These are phyloP conservation scores for Hypoxylon fuscum DNA, from an alignment of 495 filamentous ascomycete genomes.

Conservation along the genomic window DNA sequence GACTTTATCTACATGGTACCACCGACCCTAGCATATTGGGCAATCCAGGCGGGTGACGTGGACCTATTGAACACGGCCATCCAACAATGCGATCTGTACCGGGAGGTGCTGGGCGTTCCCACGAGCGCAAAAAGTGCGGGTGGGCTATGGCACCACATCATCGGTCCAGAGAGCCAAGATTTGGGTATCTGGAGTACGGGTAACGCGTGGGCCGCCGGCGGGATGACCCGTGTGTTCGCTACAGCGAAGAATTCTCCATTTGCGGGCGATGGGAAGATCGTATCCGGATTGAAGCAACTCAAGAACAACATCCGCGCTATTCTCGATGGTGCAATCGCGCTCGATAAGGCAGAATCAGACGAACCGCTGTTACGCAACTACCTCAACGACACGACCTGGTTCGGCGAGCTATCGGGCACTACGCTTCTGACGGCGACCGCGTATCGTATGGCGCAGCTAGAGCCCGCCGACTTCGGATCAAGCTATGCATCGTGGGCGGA, in stretches of 20 bases:
- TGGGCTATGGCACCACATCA: conserved; percentile 59
- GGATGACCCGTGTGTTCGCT: conserved; percentile 58
- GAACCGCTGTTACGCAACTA: conserved; percentile 60
- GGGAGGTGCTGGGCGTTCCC: conserved; percentile 50
- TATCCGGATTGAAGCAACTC: conserved; percentile 43
- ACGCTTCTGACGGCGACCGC: conserved; percentile 53
- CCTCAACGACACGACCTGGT: conserved; percentile 59
- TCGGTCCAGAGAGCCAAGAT: conserved; percentile 55
- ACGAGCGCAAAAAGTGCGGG: conserved; percentile 30
- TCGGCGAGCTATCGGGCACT: conserved; percentile 62
- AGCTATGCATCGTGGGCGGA: conserved; percentile 57
- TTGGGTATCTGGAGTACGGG: conserved; percentile 60
- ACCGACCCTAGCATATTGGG: conserved; percentile 60
- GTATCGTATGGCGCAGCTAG: conserved; percentile 57
- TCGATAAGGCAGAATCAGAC: conserved; percentile 49
- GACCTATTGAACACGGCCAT: conserved; percentile 48
- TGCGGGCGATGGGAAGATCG: conserved; percentile 37
- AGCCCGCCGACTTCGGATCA: conserved; percentile 48
- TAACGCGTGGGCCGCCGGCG: conserved; percentile 62
- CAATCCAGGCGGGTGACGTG: conserved; percentile 49
- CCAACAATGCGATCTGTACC: conserved; percentile 54
- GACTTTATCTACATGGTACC: conserved; percentile 63
- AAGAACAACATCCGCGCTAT: conserved; percentile 54
- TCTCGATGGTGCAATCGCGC: conserved; percentile 55
- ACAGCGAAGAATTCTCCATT: conserved; percentile 53